Percentiles rank a stretch among this genome's conserved stretches.
These are phyloP conservation scores for Lentinula aciculospora DNA, from an alignment of 768 basidiomycete genomes.

Conservation along the genomic window DNA sequence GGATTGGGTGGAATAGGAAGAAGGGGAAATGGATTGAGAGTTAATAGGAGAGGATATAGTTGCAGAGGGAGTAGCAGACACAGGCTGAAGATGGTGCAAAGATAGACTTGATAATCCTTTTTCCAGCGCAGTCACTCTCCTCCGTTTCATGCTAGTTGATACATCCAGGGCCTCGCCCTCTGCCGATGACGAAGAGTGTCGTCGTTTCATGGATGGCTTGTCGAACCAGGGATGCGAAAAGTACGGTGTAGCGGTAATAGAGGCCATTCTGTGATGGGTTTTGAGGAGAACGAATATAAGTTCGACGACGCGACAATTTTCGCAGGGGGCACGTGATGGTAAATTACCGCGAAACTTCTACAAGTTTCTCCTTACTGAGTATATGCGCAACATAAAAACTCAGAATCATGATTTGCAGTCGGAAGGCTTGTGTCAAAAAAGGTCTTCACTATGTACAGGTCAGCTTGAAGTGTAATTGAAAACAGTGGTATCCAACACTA, in stretches of 20 bases:
- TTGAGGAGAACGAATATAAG: not conserved
- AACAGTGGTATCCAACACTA: no score
- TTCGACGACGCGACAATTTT: not conserved
- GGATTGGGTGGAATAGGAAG: not conserved
- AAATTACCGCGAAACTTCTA: not conserved
- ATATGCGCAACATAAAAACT: no score
- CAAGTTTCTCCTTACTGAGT: not conserved
- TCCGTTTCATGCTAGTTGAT: not conserved
- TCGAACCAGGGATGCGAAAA: slow-evolving; percentile 41
- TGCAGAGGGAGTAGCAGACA: not conserved
- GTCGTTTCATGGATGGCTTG: slow-evolving; percentile 32
- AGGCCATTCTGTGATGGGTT: not conserved
- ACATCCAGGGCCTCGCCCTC: slow-evolving; percentile 10
- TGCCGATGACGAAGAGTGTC: slow-evolving; percentile 21
- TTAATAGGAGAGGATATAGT: not conserved
- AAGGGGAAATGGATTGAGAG: not conserved
- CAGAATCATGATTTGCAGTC: no score
- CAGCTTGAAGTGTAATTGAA: no score
- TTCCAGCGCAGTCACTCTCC: slow-evolving; percentile 1
- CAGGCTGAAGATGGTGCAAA: not conserved
- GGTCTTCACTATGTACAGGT: no score
- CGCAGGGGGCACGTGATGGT: slow-evolving; percentile 1
- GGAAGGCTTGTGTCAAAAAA: no score
- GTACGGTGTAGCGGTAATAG: slow-evolving; percentile 14
- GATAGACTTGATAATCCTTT: slow-evolving; percentile 6